A percentile compares a stretch with the other conserved stretches of the same genome.
Evolutionary conservation across 2,329 filamentous ascomycete genomes (phyloP).

Genomic region (Calonectria pteridis): DNA sequence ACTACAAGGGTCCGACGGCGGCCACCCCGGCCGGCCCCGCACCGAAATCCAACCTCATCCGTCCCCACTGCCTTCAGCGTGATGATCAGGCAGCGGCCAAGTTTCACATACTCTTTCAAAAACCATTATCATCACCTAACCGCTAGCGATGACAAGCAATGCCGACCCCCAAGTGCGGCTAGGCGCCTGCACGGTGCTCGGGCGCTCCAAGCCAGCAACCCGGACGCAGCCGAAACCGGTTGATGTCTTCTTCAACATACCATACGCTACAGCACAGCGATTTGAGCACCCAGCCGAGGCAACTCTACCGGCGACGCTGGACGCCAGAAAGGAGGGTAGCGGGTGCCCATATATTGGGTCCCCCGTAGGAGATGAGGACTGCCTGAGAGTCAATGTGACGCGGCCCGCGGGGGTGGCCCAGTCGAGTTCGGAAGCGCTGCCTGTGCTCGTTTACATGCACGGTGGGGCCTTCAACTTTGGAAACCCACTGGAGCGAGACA

Average conservation of each 20-base stretch:
- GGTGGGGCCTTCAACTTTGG: constrained; percentile 73
- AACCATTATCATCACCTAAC: not conserved
- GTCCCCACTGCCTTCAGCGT: not conserved
- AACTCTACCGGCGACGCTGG: constrained; percentile 35
- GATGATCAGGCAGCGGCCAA: not conserved
- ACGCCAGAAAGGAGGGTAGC: constrained; percentile 53
- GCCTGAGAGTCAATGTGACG: constrained; percentile 66
- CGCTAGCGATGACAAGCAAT: not conserved
- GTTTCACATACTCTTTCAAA: no score
- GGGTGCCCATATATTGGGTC: not conserved
- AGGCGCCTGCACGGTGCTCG: constrained; percentile 41
- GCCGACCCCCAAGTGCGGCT: constrained; percentile 29
- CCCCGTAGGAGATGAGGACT: constrained; percentile 56
- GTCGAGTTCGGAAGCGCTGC: constrained; percentile 37
- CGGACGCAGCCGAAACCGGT: constrained; percentile 54
- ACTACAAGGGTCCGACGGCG: not conserved
- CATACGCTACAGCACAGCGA: constrained; percentile 62
- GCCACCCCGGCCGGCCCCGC: constrained; percentile 14
- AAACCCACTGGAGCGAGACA: constrained; percentile 66
- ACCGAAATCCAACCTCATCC: constrained; percentile 16
- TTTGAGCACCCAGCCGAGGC: constrained; percentile 54
- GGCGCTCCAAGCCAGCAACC: constrained; percentile 38
- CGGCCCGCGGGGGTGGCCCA: constrained; percentile 48
- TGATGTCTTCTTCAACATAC: constrained; percentile 63
- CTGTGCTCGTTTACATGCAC: constrained; percentile 72